Evolutionary conservation across 1,139 yeast species (phyloP), one percentile per base, ranked within the genome.

Genomic region (Kluyveromyces sp.): DNA sequence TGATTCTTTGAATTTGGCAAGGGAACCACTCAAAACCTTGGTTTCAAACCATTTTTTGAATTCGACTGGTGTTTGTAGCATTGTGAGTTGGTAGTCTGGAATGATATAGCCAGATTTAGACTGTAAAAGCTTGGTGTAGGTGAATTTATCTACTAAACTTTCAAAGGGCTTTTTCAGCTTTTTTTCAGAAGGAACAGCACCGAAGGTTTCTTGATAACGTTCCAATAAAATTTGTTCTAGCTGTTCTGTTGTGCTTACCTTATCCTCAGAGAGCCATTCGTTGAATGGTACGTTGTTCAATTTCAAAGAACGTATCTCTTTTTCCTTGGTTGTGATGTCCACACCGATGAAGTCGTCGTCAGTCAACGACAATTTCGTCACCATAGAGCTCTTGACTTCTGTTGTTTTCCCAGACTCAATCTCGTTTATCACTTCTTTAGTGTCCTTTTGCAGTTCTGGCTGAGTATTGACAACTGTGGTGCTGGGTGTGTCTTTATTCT

Each of bases 41-140:
- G 63, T 54, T 31, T 64, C 56, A 47, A 80, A 71, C 52, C 75
- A 78, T 0, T 63, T 53, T 49, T 69, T 68, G 45, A 86, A 71
- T 28, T 67, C 70, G 2, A 60, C 58, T 26, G 80, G 75, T 10
- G 73, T 69, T 50, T 70, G 73, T 7, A 82, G 59, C 48, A 70
- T 68, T 2, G 87, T 70, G 28, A 87, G 64, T 38, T 73, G 67
- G 48, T 71, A 72, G 64, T 89, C 97, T 35, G 85, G 82, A 27
- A 89, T 73, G 36, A 78, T 72, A 46, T 82, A 69, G 6, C 90
- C 85, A 48, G 87, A 76, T 30, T 67, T 64, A 44, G 70, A 65
- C 61, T 83, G 89, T 41, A 87, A 69, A 28, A 60, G 57, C 61
- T 83, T 85, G 38, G 79, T 63, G 42, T 79, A 70, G 29, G 68